These are phyloP conservation scores for Yamadazyma dushanensis DNA, from an alignment of 1,139 yeast species.

Conservation along the genomic window DNA sequence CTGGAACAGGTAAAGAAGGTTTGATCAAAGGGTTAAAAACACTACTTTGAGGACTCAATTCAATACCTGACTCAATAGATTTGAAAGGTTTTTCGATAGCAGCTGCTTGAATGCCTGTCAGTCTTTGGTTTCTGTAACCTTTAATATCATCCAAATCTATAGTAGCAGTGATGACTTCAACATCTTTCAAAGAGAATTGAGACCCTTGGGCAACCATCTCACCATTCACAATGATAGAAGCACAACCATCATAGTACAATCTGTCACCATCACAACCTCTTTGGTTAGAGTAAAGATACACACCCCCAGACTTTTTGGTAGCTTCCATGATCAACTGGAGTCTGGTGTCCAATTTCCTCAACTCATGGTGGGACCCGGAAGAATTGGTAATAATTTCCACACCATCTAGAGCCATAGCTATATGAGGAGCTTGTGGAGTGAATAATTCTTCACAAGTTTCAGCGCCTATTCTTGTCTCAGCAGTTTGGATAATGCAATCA, in stretches of 20 bases:
- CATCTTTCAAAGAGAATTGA: constrained; percentile 85
- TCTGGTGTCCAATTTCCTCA: constrained; percentile 83
- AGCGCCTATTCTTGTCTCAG: constrained; percentile 87
- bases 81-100: constrained; percentile 53
- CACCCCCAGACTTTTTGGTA: constrained; percentile 94
- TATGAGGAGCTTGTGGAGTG: constrained; percentile 95
- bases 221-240: constrained; percentile 90
- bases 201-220: constrained; percentile 88
- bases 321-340: constrained; percentile 86
- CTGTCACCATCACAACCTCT: constrained; percentile 99
- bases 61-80: constrained; percentile 60
- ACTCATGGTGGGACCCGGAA: constrained; percentile 94
- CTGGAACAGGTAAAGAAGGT: constrained; percentile 56
- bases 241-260: constrained; percentile 94
- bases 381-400: constrained; percentile 95
- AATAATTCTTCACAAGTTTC: constrained; percentile 98
- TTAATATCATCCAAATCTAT: constrained; percentile 91
- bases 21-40: constrained; percentile 61
- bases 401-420: constrained; percentile 88
- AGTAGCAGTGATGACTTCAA: constrained; percentile 91
- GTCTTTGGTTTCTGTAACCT: constrained; percentile 70
- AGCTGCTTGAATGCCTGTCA: constrained; percentile 78
- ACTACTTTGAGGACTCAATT: constrained; percentile 56
- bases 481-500: constrained; percentile 80
- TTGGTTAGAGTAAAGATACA: constrained; percentile 90